Evolutionary conservation across 2,329 filamentous ascomycete species (phyloP).

Genomic region (Fusarium nurragi): DNA sequence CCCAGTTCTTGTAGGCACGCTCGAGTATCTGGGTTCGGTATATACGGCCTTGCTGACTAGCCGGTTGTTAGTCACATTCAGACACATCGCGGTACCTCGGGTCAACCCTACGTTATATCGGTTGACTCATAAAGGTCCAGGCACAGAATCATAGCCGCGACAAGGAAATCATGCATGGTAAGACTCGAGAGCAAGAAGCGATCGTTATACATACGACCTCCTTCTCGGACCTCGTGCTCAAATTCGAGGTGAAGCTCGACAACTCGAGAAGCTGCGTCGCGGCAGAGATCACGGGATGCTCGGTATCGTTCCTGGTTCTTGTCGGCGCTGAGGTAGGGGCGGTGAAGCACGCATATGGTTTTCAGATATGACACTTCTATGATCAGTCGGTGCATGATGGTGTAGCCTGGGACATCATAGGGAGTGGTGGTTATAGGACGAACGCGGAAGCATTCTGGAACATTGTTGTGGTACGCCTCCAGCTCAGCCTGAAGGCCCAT

Average conservation of each 20-base stretch:
- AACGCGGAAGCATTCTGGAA: constrained; percentile 54
- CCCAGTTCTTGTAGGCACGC: constrained; percentile 56
- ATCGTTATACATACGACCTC: constrained; percentile 62
- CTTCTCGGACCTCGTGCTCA: constrained; percentile 56
- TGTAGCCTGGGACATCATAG: constrained; percentile 55
- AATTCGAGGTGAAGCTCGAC: constrained; percentile 60
- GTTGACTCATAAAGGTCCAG: constrained; percentile 57
- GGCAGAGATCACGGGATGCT: constrained; percentile 54
- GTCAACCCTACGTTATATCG: constrained; percentile 48
- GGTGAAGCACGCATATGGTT: constrained; percentile 60
- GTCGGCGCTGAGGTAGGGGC: constrained; percentile 56
- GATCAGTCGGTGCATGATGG: constrained; percentile 60
- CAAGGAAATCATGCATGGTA: constrained; percentile 65
- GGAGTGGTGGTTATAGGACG: constrained; percentile 55
- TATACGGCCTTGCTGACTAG: constrained; percentile 46
- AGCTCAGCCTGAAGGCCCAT: constrained; percentile 53
- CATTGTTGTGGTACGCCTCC: constrained; percentile 47
- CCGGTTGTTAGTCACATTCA: constrained; percentile 13
- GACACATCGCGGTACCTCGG: neutral
- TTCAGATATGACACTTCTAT: constrained; percentile 60
- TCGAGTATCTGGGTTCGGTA: constrained; percentile 51
- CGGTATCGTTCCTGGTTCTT: constrained; percentile 52
- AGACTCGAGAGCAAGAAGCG: constrained; percentile 64
- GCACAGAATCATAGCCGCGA: constrained; percentile 69
- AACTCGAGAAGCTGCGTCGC: constrained; percentile 56